Percentiles rank a stretch among this genome's conserved stretches.
phyloP scores from a whole-genome alignment of 495 filamentous ascomycete species.

The Monascus purpureus region DNA sequence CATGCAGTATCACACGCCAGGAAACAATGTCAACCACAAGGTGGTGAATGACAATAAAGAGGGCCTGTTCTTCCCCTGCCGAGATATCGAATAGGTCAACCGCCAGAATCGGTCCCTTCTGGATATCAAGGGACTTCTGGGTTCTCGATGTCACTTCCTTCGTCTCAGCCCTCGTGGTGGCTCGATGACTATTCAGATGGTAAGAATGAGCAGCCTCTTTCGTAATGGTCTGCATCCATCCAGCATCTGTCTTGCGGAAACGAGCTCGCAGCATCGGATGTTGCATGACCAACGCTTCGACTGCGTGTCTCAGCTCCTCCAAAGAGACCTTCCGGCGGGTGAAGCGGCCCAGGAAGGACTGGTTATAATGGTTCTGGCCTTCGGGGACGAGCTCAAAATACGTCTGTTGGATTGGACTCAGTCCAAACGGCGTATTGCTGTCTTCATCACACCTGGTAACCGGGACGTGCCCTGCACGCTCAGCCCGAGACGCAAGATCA shows the following conservation, averaged over 20 bases:
- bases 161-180: too few species aligned
- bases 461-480: neutral
- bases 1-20: conserved; percentile 43
- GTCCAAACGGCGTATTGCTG: too few species aligned
- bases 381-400: too few species aligned
- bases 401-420: too few species aligned
- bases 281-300: conserved; percentile 34
- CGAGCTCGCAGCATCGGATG: conserved; percentile 53
- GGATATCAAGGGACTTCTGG: conserved; percentile 11
- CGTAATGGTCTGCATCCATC: conserved; percentile 13
- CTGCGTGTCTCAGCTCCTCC: conserved; percentile 25
- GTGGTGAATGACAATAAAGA: conserved; percentile 44
- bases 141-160: conserved; percentile 5
- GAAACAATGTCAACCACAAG: conserved; percentile 46
- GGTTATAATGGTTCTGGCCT: conserved; percentile 44
- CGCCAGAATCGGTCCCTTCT: conserved; percentile 14
- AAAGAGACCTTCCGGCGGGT: conserved; percentile 21
- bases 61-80: conserved; percentile 26
- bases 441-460: conserved; percentile 7
- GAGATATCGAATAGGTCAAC: conserved; percentile 27
- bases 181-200: conserved; percentile 1
- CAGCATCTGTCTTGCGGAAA: conserved; percentile 18
- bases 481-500: neutral
- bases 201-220: conserved; percentile 5
- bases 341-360: conserved; percentile 42